These are phyloP conservation scores for Porphyra umbilicalis DNA, from an alignment of 31 red algal genomes.

Conservation along the genomic window DNA sequence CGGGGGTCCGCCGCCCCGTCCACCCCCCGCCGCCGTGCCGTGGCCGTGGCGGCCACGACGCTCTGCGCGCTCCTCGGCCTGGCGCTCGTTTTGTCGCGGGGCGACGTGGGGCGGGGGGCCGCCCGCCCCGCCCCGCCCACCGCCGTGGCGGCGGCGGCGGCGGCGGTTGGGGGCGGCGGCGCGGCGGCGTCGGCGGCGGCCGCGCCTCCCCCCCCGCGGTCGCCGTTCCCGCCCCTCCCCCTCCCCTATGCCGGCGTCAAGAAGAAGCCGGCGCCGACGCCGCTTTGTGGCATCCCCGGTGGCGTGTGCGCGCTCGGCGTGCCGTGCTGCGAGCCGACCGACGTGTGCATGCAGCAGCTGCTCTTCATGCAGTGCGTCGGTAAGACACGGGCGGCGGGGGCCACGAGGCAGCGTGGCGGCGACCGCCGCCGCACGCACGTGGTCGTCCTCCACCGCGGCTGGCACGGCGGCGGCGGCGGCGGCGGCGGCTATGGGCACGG, in stretches of 20 bases:
- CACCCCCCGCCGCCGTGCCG: background rate
- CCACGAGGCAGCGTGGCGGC: too few relatives aligned
- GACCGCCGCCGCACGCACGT: background rate
- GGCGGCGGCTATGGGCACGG: too few relatives aligned
- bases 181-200: background rate
- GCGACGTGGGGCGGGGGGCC: background rate
- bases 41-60: background rate
- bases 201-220: background rate
- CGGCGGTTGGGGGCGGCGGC: too few relatives aligned
- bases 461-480: background rate
- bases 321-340: background rate
- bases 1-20: background rate
- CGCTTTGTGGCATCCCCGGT: background rate
- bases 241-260: background rate
- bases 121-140: background rate
- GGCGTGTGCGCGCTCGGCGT: background rate
- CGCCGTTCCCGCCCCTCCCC: background rate
- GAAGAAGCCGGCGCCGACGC: background rate
- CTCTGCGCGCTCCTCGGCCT: background rate
- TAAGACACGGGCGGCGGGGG: background rate
- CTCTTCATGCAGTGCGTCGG: background rate
- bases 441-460: background rate
- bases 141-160: background rate
- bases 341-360: background rate
- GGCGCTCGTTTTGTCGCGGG: background rate